Evolutionary conservation across 345 rosid species (phyloP).

Genomic region (Toxicodendron radicans): DNA sequence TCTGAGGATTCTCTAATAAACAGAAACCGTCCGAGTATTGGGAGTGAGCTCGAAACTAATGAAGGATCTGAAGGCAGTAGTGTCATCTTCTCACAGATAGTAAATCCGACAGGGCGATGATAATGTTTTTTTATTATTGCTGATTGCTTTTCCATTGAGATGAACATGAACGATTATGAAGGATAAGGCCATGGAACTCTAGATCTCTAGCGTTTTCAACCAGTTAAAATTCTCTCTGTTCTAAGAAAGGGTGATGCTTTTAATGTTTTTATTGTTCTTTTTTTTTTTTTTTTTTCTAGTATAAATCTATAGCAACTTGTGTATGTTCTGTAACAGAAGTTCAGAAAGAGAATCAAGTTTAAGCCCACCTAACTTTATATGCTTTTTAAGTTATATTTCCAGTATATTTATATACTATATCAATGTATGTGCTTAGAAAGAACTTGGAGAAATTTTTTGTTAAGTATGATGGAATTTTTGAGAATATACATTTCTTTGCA

Average conservation of each 20-base stretch:
- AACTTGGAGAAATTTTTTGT: constrained; percentile 9
- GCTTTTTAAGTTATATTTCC: background rate
- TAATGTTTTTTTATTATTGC: background rate
- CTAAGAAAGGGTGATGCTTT: background rate
- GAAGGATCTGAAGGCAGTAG: constrained; percentile 31
- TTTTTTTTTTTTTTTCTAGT: constrained; percentile 4
- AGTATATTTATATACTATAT: background rate
- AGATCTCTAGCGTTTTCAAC: background rate
- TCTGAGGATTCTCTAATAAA: constrained; percentile 29
- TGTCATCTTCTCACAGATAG: constrained; percentile 59
- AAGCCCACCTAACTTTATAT: constrained; percentile 3
- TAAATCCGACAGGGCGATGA: constrained; percentile 61
- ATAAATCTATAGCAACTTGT: background rate
- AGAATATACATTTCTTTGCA: background rate
- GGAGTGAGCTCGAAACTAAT: constrained; percentile 34
- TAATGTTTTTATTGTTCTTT: background rate
- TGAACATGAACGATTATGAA: background rate
- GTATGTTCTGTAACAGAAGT: background rate
- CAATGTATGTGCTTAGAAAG: background rate
- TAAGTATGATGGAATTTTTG: background rate
- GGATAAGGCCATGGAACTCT: constrained; percentile 16
- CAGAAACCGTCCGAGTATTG: constrained; percentile 23
- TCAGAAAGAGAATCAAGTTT: background rate
- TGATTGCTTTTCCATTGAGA: background rate
- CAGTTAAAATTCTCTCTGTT: background rate